These are phyloP conservation scores for Vigna mungo DNA, from an alignment of 306 rosid species.

Conservation along the genomic window DNA sequence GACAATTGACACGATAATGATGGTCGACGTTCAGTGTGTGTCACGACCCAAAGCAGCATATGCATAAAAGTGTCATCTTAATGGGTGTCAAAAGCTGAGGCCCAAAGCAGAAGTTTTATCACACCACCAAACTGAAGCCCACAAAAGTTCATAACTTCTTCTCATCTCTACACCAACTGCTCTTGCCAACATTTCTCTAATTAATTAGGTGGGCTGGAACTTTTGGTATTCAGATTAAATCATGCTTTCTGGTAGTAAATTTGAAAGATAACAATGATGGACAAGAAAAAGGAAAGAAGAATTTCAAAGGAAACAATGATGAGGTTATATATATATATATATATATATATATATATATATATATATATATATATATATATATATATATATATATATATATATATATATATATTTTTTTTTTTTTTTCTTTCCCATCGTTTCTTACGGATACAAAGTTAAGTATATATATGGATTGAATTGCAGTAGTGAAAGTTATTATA, in stretches of 20 bases:
- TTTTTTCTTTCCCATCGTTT: not conserved
- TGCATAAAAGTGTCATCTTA: slow-evolving; percentile 8
- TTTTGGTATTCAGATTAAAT: not conserved
- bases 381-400: too few relatives aligned
- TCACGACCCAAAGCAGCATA: slow-evolving; percentile 29
- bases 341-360: too few relatives aligned
- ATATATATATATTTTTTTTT: too few relatives aligned
- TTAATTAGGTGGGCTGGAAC: not conserved
- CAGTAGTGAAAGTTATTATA: too few relatives aligned
- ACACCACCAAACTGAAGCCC: slow-evolving; percentile 23
- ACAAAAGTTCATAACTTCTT: slow-evolving; percentile 9
- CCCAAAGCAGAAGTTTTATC: slow-evolving; percentile 1
- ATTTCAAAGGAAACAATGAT: not conserved
- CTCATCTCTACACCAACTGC: not conserved
- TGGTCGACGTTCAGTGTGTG: too few relatives aligned
- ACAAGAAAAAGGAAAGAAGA: not conserved
- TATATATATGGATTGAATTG: too few relatives aligned
- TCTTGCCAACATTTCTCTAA: not conserved
- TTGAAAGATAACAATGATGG: not conserved
- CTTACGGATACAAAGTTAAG: too few relatives aligned
- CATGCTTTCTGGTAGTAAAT: too few relatives aligned
- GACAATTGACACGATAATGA: slow-evolving; percentile 22
- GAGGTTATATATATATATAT: not conserved
- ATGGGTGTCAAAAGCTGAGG: slow-evolving; percentile 33
- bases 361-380: too few relatives aligned